Percentiles rank a stretch among this genome's conserved stretches.
Conservation (phyloP, 768 basidiomycete genomes). For the Serendipita sp. region DNA sequence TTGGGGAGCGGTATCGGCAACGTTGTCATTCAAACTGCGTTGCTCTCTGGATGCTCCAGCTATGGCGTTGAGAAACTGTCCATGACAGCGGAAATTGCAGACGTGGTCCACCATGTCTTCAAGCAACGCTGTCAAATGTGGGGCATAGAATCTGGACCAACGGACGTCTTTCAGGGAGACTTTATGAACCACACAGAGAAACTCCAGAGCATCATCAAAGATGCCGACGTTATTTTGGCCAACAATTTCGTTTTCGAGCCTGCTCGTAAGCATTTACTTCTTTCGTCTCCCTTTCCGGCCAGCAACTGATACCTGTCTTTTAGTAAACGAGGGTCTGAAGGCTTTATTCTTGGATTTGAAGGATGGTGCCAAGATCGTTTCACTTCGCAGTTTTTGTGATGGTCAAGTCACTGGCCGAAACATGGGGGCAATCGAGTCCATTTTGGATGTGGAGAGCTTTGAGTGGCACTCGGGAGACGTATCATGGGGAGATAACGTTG, state of each 20-base stretch:
- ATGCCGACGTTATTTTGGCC: conserved; percentile 83
- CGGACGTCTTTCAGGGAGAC: conserved; percentile 71
- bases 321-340: conserved; percentile 76
- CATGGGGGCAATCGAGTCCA: neutral
- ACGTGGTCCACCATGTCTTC: conserved; percentile 58
- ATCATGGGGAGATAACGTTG: neutral
- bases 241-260: conserved; percentile 80
- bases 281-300: neutral
- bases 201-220: conserved; percentile 49
- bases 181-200: conserved; percentile 50
- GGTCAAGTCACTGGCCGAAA: neutral
- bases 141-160: conserved; percentile 61
- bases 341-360: conserved; percentile 89
- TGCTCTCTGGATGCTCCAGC: conserved; percentile 62
- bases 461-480: neutral
- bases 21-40: conserved; percentile 61
- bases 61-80: conserved; percentile 70
- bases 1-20: conserved; percentile 80
- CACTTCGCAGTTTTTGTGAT: conserved; percentile 25
- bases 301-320: conserved; percentile 3
- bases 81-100: conserved; percentile 66
- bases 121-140: conserved; percentile 73
- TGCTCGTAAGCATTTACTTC: neutral
- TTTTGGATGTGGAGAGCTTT: neutral
- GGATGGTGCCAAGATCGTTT: conserved; percentile 80